phyloP scores from a whole-genome alignment of 192 early-diverging fungal genomes.

The Coemansia brasiliensis region DNA sequence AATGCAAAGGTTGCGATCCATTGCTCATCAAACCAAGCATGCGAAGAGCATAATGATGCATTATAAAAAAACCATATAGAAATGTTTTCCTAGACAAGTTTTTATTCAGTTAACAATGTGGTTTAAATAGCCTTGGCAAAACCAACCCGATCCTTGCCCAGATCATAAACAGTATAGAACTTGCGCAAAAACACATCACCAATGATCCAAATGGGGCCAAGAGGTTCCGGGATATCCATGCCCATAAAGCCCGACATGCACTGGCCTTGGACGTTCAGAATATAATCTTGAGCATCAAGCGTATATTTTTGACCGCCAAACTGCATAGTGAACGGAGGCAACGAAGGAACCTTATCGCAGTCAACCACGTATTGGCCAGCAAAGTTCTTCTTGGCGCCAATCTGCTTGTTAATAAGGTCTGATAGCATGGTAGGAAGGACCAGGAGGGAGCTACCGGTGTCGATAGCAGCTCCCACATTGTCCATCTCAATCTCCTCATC shows the following conservation, averaged over 20 bases:
- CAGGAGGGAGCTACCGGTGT: constrained; percentile 89
- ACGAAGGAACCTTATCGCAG: constrained; percentile 62
- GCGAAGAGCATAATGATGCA: too few relatives aligned
- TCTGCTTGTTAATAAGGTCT: constrained; percentile 82
- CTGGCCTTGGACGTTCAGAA: constrained; percentile 62
- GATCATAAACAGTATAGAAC: constrained; percentile 67
- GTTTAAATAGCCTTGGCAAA: constrained; percentile 55
- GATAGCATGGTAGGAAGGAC: constrained; percentile 76
- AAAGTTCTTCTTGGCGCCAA: constrained; percentile 93
- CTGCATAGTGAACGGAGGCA: constrained; percentile 77
- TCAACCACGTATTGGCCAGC: constrained; percentile 88
- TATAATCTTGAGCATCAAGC: constrained; percentile 64
- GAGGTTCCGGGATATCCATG: constrained; percentile 77
- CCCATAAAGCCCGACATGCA: constrained; percentile 91
- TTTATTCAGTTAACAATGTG: too few relatives aligned
- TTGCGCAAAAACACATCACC: constrained; percentile 84
- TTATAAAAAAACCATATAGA: too few relatives aligned
- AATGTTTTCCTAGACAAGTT: too few relatives aligned
- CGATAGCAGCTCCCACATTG: constrained; percentile 78
- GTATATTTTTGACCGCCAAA: constrained; percentile 76
- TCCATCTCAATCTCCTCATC: constrained; percentile 70
- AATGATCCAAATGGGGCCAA: constrained; percentile 83
- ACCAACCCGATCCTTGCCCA: constrained; percentile 58
- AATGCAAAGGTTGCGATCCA: too few relatives aligned
- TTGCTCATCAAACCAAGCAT: too few relatives aligned